phyloP scores from a whole-genome alignment of 208 protist genomes.

The Leishmania martiniquensis region DNA sequence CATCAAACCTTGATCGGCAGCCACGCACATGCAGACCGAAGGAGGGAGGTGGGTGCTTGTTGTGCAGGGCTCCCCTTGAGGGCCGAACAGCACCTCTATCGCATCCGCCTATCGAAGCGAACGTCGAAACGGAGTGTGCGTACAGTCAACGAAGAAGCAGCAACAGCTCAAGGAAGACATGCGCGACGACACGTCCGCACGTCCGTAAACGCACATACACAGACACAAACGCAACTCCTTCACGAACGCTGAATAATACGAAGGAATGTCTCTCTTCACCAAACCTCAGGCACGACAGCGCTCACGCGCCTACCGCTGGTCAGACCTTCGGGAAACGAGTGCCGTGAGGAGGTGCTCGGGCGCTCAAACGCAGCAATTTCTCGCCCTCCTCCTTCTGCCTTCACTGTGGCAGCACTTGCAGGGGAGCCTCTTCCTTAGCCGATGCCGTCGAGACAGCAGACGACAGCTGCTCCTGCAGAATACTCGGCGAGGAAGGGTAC shows the following conservation, averaged over 20 bases:
- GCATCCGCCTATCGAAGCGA: neutral
- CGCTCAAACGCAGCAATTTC: neutral
- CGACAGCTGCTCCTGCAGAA: constrained; percentile 18
- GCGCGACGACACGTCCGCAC: neutral
- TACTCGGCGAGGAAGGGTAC: constrained; percentile 26
- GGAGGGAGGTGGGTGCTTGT: neutral
- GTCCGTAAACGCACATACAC: constrained; percentile 4
- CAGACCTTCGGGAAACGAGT: neutral
- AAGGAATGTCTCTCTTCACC: neutral
- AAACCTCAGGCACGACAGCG: neutral
- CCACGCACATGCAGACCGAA: neutral
- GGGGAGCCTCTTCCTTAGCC: neutral
- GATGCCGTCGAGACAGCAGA: constrained; percentile 10
- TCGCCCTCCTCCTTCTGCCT: neutral
- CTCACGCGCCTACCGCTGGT: neutral
- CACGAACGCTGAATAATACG: neutral
- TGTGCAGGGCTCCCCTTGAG: neutral
- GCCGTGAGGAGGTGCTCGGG: neutral
- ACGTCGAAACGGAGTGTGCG: neutral
- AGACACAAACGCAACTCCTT: neutral
- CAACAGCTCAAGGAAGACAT: neutral
- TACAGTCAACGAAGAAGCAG: neutral
- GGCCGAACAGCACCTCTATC: neutral
- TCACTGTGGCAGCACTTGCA: neutral
- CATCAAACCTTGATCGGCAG: neutral